Percentiles rank a stretch among this genome's conserved stretches.
Evolutionary conservation across 495 filamentous ascomycete species (phyloP).

Genomic region (Cercophora samala): DNA sequence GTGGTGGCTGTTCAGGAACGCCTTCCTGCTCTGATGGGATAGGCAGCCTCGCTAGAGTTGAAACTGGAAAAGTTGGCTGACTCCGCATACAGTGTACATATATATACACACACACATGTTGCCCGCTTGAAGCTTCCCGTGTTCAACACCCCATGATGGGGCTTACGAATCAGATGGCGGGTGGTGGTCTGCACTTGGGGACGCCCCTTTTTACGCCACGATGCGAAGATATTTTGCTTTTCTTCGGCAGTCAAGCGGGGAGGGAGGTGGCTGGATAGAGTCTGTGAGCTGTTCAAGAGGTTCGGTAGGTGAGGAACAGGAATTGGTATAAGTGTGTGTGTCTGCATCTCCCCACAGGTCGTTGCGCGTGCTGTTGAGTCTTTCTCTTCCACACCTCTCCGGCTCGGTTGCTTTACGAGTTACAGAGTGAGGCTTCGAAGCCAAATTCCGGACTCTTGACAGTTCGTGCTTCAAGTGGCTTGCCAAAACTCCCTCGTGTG

Average conservation of each 20-base stretch:
- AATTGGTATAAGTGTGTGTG: background rate
- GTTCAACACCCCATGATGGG: background rate
- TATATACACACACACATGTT: no score
- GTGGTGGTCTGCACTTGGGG: background rate
- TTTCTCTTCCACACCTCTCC: background rate
- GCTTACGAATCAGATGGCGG: background rate
- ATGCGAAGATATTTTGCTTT: background rate
- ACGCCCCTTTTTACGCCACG: background rate
- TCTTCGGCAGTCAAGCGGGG: background rate
- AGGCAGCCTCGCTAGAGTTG: background rate
- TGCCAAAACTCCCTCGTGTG: background rate
- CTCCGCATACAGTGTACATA: background rate
- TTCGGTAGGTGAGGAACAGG: background rate
- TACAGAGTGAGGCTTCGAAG: background rate
- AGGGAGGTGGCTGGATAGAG: background rate
- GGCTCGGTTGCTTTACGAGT: background rate
- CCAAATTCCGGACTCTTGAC: background rate
- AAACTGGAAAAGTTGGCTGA: background rate
- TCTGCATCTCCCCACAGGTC: background rate
- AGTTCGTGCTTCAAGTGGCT: background rate
- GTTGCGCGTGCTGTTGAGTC: background rate
- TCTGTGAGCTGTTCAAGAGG: background rate
- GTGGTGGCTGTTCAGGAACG: background rate
- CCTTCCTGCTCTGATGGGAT: background rate
- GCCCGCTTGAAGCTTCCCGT: no score